phyloP scores from a whole-genome alignment of 2,329 filamentous ascomycete species.

The Aspergillus fijiensis region DNA sequence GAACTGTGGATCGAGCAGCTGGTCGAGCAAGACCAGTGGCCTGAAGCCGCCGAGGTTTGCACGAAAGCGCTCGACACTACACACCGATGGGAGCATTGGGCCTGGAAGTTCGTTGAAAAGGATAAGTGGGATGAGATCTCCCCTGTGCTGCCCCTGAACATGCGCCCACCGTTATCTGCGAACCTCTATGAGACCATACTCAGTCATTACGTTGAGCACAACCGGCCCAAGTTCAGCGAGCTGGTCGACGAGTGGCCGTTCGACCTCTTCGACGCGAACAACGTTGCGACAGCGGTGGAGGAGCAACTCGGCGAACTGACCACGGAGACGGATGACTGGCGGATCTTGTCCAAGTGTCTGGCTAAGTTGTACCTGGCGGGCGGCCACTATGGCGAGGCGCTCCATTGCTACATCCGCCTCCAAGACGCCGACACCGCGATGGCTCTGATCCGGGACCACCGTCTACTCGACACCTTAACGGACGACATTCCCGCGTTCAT shows the following conservation, averaged over 20 bases:
- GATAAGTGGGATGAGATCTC: conserved; percentile 88
- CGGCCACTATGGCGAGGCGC: conserved; percentile 76
- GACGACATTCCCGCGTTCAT: conserved; percentile 92
- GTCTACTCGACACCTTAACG: conserved; percentile 82
- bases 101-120: conserved; percentile 84
- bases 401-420: conserved; percentile 83
- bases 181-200: conserved; percentile 87
- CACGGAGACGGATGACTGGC: conserved; percentile 83
- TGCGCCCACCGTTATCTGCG: conserved; percentile 75
- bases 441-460: conserved; percentile 78
- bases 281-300: conserved; percentile 75
- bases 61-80: conserved; percentile 78
- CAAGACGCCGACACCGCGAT: conserved; percentile 92
- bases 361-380: conserved; percentile 81
- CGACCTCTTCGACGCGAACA: conserved; percentile 77
- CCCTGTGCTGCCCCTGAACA: conserved; percentile 74
- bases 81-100: conserved; percentile 90
- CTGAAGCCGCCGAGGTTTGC: conserved; percentile 73
- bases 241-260: conserved; percentile 80
- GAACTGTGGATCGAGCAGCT: conserved; percentile 92
- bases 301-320: conserved; percentile 75
- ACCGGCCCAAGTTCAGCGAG: conserved; percentile 73
- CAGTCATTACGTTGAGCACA: conserved; percentile 78
- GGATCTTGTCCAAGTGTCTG: conserved; percentile 80
- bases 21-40: conserved; percentile 72